Evolutionary conservation across 75 land plant genomes (phyloP).

Genomic region (Gnetum montanum): DNA sequence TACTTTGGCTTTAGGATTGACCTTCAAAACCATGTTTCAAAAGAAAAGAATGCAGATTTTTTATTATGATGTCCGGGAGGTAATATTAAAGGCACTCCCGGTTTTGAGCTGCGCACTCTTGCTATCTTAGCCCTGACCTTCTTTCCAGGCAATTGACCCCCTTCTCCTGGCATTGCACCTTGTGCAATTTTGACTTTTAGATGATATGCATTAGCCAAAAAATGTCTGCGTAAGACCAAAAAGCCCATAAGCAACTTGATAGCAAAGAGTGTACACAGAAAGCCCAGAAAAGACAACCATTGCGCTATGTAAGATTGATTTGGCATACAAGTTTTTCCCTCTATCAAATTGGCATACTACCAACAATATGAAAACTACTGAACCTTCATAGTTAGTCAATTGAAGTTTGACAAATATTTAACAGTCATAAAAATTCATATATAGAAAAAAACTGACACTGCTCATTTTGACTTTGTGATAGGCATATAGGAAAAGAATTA

Average conservation of each 20-base stretch:
- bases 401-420: too few species aligned
- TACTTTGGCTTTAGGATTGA: constrained; percentile 92
- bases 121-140: constrained; percentile 98
- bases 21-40: constrained; percentile 25
- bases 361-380: too few species aligned
- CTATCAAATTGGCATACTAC: too few species aligned
- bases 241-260: constrained; percentile 92
- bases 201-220: constrained; percentile 86
- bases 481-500: too few species aligned
- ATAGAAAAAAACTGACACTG: too few species aligned
- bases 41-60: too few species aligned
- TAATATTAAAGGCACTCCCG: constrained; percentile 94
- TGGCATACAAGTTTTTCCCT: too few species aligned
- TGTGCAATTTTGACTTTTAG: constrained; percentile 98
- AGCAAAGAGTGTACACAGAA: constrained; percentile 1
- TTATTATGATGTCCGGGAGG: too few species aligned
- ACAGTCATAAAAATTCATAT: too few species aligned
- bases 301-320: too few species aligned
- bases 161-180: constrained; percentile 98
- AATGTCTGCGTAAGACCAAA: constrained; percentile 98
- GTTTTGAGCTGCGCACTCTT: constrained; percentile 75
- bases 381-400: too few species aligned
- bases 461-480: too few species aligned
- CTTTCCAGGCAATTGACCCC: constrained; percentile 98
- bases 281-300: neutral